Percentiles rank a stretch among this genome's conserved stretches.
These are phyloP conservation scores for Russula ochroleuca DNA, from an alignment of 768 basidiomycete genomes.

Conservation along the genomic window DNA sequence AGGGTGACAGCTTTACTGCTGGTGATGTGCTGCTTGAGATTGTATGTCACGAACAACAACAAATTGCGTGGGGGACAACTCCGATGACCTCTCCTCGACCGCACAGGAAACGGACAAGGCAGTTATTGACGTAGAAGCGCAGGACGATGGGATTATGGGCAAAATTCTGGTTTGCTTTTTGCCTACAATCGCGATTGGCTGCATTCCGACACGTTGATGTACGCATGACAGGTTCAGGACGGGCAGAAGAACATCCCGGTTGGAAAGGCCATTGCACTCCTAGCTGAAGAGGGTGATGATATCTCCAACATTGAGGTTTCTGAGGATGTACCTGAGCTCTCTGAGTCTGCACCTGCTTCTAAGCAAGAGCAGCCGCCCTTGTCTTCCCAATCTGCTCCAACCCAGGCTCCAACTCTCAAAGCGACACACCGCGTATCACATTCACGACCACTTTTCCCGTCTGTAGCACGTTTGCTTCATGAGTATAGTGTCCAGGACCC, in stretches of 20 bases:
- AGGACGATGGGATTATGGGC: constrained; percentile 91
- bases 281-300: constrained; percentile 96
- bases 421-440: constrained; percentile 42
- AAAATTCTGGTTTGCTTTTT: constrained; percentile 74
- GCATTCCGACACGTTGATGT: background rate
- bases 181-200: background rate
- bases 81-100: constrained; percentile 4
- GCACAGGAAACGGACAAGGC: constrained; percentile 91
- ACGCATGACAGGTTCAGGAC: constrained; percentile 51
- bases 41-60: constrained; percentile 44
- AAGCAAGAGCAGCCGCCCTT: constrained; percentile 31
- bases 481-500: constrained; percentile 55
- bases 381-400: constrained; percentile 31
- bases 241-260: constrained; percentile 83
- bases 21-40: constrained; percentile 91
- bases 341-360: constrained; percentile 14
- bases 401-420: constrained; percentile 32
- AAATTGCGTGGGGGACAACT: background rate
- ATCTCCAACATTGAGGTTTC: constrained; percentile 77
- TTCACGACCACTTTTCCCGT: constrained; percentile 80
- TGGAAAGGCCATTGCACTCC: constrained; percentile 84
- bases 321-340: constrained; percentile 35
- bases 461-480: constrained; percentile 77
- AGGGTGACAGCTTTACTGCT: constrained; percentile 71
- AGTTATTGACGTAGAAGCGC: constrained; percentile 97